Evolutionary conservation across 2,329 filamentous ascomycete genomes (phyloP).

Genomic region (Phialophora tarda): DNA sequence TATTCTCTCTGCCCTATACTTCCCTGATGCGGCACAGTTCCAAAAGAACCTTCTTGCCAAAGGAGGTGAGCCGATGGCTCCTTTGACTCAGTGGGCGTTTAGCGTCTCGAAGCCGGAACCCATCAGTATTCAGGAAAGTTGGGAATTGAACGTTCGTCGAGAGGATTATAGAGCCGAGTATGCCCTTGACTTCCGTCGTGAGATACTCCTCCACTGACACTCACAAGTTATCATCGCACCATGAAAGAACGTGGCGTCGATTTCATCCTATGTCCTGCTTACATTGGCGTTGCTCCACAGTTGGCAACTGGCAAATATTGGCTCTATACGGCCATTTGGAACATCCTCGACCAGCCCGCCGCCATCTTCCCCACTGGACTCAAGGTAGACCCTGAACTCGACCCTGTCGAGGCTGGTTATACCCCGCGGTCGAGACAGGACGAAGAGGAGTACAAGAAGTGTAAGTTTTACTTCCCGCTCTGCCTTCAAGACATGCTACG

Average conservation of each 20-base stretch:
- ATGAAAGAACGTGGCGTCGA: constrained; percentile 35
- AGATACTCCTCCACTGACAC: too few species aligned
- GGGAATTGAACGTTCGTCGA: constrained; percentile 46
- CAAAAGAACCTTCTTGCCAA: constrained; percentile 57
- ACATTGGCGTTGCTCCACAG: constrained; percentile 58
- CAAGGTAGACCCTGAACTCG: constrained; percentile 45
- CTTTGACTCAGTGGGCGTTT: constrained; percentile 63
- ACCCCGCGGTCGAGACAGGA: constrained; percentile 47
- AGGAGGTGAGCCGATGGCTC: constrained; percentile 63
- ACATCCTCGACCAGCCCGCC: constrained; percentile 70
- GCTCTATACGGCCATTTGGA: constrained; percentile 72
- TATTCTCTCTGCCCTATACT: constrained; percentile 60
- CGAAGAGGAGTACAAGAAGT: constrained; percentile 51
- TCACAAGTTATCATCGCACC: too few species aligned
- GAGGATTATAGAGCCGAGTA: constrained; percentile 58
- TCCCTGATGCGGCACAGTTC: constrained; percentile 64
- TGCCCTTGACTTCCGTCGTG: constrained; percentile 25
- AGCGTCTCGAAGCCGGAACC: constrained; percentile 45
- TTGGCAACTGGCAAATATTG: constrained; percentile 63
- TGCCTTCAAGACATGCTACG: too few species aligned
- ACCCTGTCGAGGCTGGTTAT: constrained; percentile 13
- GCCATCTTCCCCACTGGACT: constrained; percentile 61
- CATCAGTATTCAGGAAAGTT: constrained; percentile 47
- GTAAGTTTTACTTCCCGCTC: constrained; percentile 36
- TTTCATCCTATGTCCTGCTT: constrained; percentile 59